These are phyloP conservation scores for Solanum tarijense DNA, from an alignment of 257 asterid species.

Conservation along the genomic window DNA sequence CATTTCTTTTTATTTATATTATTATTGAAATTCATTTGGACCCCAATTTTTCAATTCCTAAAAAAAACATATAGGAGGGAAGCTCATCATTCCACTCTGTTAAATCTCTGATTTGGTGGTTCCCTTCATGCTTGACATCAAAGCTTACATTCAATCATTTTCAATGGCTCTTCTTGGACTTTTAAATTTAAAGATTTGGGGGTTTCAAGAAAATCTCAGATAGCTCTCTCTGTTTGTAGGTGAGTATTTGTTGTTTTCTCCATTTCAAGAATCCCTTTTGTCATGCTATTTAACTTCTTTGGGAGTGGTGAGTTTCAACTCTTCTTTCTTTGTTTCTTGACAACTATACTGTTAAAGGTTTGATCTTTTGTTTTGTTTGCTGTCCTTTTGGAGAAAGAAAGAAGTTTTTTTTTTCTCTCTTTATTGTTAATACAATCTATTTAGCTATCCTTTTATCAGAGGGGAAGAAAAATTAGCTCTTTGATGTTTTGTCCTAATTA, in stretches of 20 bases:
- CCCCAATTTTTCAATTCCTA: constrained; percentile 20
- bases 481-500: not conserved
- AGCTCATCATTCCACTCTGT: constrained; percentile 53
- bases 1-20: not conserved
- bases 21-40: constrained; percentile 7
- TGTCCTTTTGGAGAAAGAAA: not conserved
- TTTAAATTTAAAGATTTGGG: constrained; percentile 20
- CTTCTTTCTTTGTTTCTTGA: not conserved
- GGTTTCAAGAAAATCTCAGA: constrained; percentile 17
- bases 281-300: not conserved
- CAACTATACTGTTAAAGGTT: not conserved
- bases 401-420: too few species aligned
- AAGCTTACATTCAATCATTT: constrained; percentile 59
- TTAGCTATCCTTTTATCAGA: not conserved
- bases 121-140: constrained; percentile 87
- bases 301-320: not conserved
- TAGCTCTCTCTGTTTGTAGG: constrained; percentile 18
- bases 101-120: constrained; percentile 50
- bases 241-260: constrained; percentile 28
- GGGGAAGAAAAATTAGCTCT: not conserved
- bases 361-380: not conserved
- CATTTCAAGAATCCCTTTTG: constrained; percentile 22
- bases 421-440: not conserved
- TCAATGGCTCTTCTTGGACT: constrained; percentile 12
- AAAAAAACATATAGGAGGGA: not conserved